Evolutionary conservation across 1,284 basidiomycete species (phyloP).

Genomic region (Ustilago nuda): DNA sequence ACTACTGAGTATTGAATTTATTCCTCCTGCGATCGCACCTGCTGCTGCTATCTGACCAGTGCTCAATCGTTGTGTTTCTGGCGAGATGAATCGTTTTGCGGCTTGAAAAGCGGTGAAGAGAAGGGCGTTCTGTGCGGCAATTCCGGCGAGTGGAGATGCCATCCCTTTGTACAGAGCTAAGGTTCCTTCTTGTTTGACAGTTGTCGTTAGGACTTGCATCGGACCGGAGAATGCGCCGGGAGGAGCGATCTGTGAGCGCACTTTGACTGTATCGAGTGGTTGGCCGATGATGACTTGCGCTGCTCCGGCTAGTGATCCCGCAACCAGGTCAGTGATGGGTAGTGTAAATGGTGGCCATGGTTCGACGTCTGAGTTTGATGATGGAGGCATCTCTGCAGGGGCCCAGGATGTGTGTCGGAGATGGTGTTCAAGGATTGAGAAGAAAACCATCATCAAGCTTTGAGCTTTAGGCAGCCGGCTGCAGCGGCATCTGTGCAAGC

Average conservation of each 20-base stretch:
- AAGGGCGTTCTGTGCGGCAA: conserved; percentile 94
- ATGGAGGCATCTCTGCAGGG: not conserved
- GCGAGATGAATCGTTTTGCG: conserved; percentile 85
- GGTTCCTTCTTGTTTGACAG: conserved; percentile 41
- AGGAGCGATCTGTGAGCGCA: conserved; percentile 50
- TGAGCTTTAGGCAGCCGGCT: not conserved
- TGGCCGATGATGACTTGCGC: conserved; percentile 61
- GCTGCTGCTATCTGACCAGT: conserved; percentile 84
- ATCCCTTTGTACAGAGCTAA: conserved; percentile 73
- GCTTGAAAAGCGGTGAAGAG: conserved; percentile 89
- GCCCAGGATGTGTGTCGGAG: too few species aligned
- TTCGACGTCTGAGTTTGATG: not conserved
- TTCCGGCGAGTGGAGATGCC: conserved; percentile 90
- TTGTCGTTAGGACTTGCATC: conserved; percentile 48
- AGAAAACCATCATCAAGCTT: not conserved
- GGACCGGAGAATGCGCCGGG: conserved; percentile 49
- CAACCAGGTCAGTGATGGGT: conserved; percentile 50
- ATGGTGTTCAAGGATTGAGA: not conserved
- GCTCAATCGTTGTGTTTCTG: conserved; percentile 80
- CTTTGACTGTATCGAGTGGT: conserved; percentile 59
- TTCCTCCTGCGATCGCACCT: conserved; percentile 89
- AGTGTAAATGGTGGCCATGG: conserved; percentile 56
- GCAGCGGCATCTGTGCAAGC: conserved; percentile 18
- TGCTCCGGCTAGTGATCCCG: conserved; percentile 53
- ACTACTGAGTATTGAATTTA: conserved; percentile 80